Evolutionary conservation across 805 yeast genomes (phyloP), one percentile per base, ranked within the genome.

Genomic region (Candida michaelii): DNA sequence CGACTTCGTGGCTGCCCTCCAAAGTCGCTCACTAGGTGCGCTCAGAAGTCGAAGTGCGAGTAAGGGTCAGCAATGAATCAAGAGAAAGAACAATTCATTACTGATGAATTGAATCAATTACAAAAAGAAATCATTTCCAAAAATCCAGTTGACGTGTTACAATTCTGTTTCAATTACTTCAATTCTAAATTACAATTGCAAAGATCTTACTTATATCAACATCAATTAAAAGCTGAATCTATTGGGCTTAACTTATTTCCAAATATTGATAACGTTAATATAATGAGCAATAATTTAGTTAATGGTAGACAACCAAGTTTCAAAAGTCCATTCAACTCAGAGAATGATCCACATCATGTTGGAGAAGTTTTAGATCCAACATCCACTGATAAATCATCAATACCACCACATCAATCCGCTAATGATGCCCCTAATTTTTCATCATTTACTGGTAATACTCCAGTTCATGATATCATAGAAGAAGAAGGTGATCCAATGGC

Each of bases 111-210:
- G 59, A 75, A 76, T 52, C 79, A 73, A 48, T 79, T 84, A 58
- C 83, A 81, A 59, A 75, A 71, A 55, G 85, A 81, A 55, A 60
- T 69, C 40, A 49, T 56, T 36, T 54, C 67, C 30, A 66, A 69
- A 48, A 77, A 82, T 52, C 95, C 95, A 1, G 56, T 69, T 11
- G 91, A 85, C 55, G 67, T 85, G 10, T 59, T 86, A 44, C 89
- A 85, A 56, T 86, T 85, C 64, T 83, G 90, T 54, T 83, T 86
- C 43, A 77, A 81, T 61, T 83, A 82, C 62, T 86, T 86, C 67
- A 77, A 76, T 55, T 60, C 71, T 37, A 77, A 82, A 45, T 65
- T 85, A 45, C 82, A 80, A 50, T 73, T 74, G 23, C 86, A 83
- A 55, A 72, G 86, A 56, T 55, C 68, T 21, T 71, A 69, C 29